Evolutionary conservation across 495 filamentous ascomycete species (phyloP).

Genomic region (Penicillium lividum): DNA sequence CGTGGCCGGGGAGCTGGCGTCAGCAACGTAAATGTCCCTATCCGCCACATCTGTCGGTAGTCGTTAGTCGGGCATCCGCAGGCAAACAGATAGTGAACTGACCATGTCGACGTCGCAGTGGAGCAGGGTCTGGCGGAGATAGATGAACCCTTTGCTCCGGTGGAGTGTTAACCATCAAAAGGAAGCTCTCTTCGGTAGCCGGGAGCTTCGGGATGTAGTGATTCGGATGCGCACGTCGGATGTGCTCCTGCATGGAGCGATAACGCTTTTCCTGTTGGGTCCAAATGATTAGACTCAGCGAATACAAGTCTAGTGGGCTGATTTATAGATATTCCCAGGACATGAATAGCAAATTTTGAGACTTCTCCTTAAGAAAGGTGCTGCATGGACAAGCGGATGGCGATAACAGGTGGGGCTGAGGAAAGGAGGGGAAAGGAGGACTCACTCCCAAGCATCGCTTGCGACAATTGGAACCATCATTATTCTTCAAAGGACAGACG

Average conservation of each 20-base stretch:
- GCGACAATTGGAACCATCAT: conserved; percentile 95
- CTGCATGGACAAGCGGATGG: conserved; percentile 14
- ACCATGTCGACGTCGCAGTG: conserved; percentile 42
- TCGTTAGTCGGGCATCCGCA: conserved; percentile 27
- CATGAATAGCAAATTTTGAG: neutral
- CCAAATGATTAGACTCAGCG: conserved; percentile 25
- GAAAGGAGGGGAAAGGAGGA: conserved; percentile 31
- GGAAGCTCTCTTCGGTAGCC: conserved; percentile 97
- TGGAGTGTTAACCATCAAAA: conserved; percentile 89
- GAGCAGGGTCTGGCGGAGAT: conserved; percentile 56
- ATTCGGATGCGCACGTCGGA: conserved; percentile 94
- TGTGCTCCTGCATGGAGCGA: conserved; percentile 99
- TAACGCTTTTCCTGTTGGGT: conserved; percentile 84
- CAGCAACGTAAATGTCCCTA: conserved; percentile 59
- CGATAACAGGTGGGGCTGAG: conserved; percentile 14
- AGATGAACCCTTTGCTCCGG: conserved; percentile 68
- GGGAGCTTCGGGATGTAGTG: conserved; percentile 98
- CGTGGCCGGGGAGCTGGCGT: conserved; percentile 69
- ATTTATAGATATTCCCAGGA: neutral
- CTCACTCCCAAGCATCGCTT: conserved; percentile 97
- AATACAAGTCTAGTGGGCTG: neutral
- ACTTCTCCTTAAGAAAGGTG: neutral
- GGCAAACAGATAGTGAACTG: conserved; percentile 10
- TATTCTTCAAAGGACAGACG: conserved; percentile 92
- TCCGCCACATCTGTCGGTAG: conserved; percentile 43